Evolutionary conservation across 495 filamentous ascomycete species (phyloP).

Genomic region (Neurospora discreta): DNA sequence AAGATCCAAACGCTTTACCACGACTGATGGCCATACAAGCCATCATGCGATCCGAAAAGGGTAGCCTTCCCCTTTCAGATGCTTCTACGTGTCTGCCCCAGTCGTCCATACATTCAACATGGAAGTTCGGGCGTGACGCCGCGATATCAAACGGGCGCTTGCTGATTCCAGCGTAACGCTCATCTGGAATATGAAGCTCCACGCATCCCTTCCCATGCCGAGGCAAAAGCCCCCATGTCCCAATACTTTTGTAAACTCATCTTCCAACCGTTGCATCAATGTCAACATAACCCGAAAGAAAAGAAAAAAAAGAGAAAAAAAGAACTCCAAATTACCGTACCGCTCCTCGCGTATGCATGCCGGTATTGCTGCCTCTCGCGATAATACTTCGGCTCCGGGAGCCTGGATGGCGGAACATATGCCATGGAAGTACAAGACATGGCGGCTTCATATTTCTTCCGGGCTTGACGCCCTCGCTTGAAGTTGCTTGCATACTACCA

Average conservation of each 20-base stretch:
- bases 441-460: background rate
- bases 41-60: background rate
- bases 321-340: background rate
- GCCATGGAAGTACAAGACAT: background rate
- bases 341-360: background rate
- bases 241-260: too few species aligned
- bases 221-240: too few species aligned
- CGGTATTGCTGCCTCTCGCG: background rate
- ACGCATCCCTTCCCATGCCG: too few species aligned
- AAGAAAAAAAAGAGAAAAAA: too few species aligned
- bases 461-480: background rate
- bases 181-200: too few species aligned
- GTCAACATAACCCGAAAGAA: too few species aligned
- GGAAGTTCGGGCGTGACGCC: background rate
- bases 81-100: background rate
- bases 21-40: background rate
- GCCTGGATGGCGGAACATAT: background rate
- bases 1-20: background rate
- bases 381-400: background rate
- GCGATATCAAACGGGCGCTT: background rate
- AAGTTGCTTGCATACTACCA: background rate
- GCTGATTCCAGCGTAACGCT: background rate
- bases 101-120: background rate
- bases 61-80: background rate
- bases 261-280: too few species aligned